Evolutionary conservation across 768 basidiomycete genomes (phyloP), one percentile per base, ranked within the genome.

Genomic region (Suillus fuscotomentosus): DNA sequence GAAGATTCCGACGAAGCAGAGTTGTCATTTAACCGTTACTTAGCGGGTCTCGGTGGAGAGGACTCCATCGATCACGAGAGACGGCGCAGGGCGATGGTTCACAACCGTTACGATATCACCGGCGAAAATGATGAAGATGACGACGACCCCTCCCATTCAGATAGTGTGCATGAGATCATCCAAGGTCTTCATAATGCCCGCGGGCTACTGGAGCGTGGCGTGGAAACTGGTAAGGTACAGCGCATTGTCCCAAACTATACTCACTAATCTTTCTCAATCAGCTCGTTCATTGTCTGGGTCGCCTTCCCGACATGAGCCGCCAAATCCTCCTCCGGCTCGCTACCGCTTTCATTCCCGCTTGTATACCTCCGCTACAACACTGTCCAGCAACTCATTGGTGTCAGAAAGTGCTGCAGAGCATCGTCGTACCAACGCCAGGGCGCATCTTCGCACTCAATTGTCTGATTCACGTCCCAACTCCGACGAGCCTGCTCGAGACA

Each of bases 351-450:
- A 69, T 45, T 17, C 66, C 14, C 70, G 71, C 43, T 47, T 65
- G 36, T 72, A 72, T 41, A 10, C 66, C 14, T 59, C 71, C 17
- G 36, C 65, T 36, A 70, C 77, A 3, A 71, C 77, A 63, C 41
- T 77, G 17, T 73, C 77, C 39, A 66, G 75, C 20, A 83, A 77
- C 42, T 80, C 79, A 0, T 78, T 81, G 51, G 77, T 81, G 47
- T 76, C 78, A 1, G 83, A 84, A 67, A 83, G 75, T 64, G 79
- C 80, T 2, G 76, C 76, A 13, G 83, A 83, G 60, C 75, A 78
- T 54, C 76, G 81, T 36, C 73, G 79, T 20, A 71, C 76, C 22
- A 73, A 71, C 9, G 81, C 81, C 22, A 71, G 79, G 39, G 73
- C 76, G 7, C 78, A 79, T 17, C 62, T 80, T 53, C 73, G 76